Evolutionary conservation across 2,329 filamentous ascomycete species (phyloP), one percentile per base, ranked within the genome.

Genomic region (Gyromitra esculenta): DNA sequence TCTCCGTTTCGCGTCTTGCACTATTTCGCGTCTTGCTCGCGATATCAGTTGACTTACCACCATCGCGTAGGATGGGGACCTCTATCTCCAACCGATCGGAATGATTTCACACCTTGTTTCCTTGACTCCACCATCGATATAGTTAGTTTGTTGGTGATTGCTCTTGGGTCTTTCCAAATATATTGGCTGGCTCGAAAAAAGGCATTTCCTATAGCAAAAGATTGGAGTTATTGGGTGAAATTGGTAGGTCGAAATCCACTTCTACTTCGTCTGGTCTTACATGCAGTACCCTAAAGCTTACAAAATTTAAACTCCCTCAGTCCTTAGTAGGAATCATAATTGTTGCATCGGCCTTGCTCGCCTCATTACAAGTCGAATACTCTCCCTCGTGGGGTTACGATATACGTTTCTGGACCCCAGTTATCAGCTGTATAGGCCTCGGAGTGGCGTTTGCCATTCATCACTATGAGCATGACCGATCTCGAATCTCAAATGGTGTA

Each of bases 21-120:
- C 31, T n/a, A 43, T 71, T 63, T 70, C 66, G 59, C 41, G 48
- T 66, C 31, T 60, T 11, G 41, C 31, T 52, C 54, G 59, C 31
- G 72, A 75, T 41, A 64, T 70, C 15, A 6, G 43, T 54, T 76
- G 18, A 71, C 63, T 48, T 64, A 13, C 39, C 37, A 31, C 25
- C 54, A 39, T 75, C 56, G 43, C 31, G 57, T 37, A 81, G 96
- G 96, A 81, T 99, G 96, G 96, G 96, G 96, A 0, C 96, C 96
- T 25, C 83, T 99, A 82, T 97, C 94, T 84, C 90, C 91, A 45
- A 87, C 90, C 80, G 79, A 76, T 56, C 88, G 95, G 83, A 97
- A 93, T 84, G 96, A 99, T 85, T 94, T 99, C 82, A 98, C 96
- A 15, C 95, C 96, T 52, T 99, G 96, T 86, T 99, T 99, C 83